Percentiles rank a stretch among this genome's conserved stretches.
phyloP scores from a whole-genome alignment of 306 rosid genomes.

The Sechiopsis laciniata region DNA sequence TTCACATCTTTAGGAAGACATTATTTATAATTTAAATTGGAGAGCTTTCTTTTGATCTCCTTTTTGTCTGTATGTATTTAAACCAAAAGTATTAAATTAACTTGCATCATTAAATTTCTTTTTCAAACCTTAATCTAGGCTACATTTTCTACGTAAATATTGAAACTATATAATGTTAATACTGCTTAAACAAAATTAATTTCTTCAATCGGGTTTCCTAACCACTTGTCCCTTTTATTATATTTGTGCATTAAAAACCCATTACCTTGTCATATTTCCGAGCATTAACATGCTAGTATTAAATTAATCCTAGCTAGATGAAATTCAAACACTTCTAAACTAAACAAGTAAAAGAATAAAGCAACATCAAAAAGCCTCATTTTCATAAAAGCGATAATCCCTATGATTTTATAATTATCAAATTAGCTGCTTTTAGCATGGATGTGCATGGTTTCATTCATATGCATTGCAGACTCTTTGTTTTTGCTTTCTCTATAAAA shows the following conservation, averaged over 20 bases:
- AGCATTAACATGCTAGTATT: not conserved
- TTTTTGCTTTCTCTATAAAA: not conserved
- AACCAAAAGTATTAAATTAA: too few species aligned
- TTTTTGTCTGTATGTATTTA: too few species aligned
- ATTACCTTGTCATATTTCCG: not conserved
- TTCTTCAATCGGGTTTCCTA: not conserved
- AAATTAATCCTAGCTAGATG: not conserved
- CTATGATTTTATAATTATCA: conserved; percentile 4
- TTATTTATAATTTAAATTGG: too few species aligned
- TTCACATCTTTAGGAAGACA: too few species aligned
- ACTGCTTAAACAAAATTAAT: not conserved
- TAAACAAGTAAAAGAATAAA: not conserved
- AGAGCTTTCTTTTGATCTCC: too few species aligned
- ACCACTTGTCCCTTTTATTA: not conserved
- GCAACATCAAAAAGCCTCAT: not conserved
- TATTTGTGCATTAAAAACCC: not conserved
- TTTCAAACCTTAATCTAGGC: not conserved
- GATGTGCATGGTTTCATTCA: conserved; percentile 15
- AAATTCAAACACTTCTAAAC: not conserved
- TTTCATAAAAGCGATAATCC: not conserved
- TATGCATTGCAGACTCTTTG: not conserved
- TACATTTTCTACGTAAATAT: not conserved
- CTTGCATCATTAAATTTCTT: not conserved
- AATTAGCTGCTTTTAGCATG: conserved; percentile 1
- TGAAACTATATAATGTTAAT: not conserved